These are phyloP conservation scores for Rhodotorula sphaerocarpa DNA, from an alignment of 768 basidiomycete species.

Conservation along the genomic window DNA sequence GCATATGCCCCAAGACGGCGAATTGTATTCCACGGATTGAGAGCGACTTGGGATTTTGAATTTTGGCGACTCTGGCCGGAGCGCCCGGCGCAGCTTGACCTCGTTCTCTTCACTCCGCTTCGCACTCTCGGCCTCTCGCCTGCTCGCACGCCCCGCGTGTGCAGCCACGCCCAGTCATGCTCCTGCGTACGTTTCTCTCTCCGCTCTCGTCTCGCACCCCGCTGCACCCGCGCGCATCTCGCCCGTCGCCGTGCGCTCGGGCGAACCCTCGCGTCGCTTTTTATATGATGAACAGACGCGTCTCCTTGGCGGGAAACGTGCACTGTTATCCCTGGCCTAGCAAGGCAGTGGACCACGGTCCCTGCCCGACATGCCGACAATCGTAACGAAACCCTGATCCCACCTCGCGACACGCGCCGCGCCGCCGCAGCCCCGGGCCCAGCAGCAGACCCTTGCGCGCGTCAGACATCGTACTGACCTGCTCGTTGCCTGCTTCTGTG, in stretches of 20 bases:
- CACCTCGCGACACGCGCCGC: too few relatives aligned
- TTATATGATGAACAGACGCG: conserved; percentile 25
- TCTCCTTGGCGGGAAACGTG: conserved; percentile 19
- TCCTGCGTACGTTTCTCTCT: too few relatives aligned
- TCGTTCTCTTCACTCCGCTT: conserved; percentile 2
- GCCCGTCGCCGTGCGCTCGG: background rate
- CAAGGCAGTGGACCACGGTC: conserved; percentile 11
- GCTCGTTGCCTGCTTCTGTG: too few relatives aligned
- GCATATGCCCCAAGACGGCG: background rate
- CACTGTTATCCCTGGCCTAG: conserved; percentile 34
- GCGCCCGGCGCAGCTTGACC: background rate
- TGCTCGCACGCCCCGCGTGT: too few relatives aligned
- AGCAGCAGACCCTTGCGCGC: too few relatives aligned
- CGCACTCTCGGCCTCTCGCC: background rate
- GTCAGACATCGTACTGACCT: too few relatives aligned
- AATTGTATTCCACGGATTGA: too few relatives aligned
- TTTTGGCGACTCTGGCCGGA: too few relatives aligned
- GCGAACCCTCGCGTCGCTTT: background rate
- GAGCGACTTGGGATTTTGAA: too few relatives aligned
- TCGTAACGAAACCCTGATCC: conserved; percentile 31
- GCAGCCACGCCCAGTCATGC: too few relatives aligned
- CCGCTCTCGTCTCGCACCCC: too few relatives aligned
- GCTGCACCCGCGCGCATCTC: background rate
- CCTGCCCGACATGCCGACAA: conserved; percentile 25
- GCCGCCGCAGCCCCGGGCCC: too few relatives aligned